Conservation (phyloP, 805 yeast species). For the Priceomyces castillae region DNA sequence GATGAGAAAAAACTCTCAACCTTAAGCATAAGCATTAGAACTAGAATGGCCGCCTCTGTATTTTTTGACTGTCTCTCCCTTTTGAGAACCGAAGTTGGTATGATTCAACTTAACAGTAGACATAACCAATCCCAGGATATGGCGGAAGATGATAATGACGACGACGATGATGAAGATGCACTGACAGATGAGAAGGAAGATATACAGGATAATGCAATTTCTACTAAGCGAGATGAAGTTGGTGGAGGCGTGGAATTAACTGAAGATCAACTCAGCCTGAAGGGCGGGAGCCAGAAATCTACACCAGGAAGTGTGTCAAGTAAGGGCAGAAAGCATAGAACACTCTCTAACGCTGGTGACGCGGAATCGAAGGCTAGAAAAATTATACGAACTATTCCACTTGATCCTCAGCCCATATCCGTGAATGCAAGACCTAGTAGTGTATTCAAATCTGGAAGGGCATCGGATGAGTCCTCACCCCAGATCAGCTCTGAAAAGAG, state of each 20-base stretch:
- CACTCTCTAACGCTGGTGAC: slow-evolving; percentile 53
- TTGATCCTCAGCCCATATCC: slow-evolving; percentile 78
- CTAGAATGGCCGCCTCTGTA: slow-evolving; percentile 89
- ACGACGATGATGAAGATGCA: slow-evolving; percentile 25
- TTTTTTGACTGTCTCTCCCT: slow-evolving; percentile 89
- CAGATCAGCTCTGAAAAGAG: slow-evolving; percentile 10
- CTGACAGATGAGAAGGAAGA: slow-evolving; percentile 26
- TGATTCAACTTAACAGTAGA: slow-evolving; percentile 56
- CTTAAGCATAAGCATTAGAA: slow-evolving; percentile 57
- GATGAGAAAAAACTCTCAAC: slow-evolving; percentile 48
- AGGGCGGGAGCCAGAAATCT: slow-evolving; percentile 24
- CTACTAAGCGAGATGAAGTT: slow-evolving; percentile 20
- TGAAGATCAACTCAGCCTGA: slow-evolving; percentile 7
- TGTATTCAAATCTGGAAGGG: slow-evolving; percentile 30
- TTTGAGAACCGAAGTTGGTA: slow-evolving; percentile 82
- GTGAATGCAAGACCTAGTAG: slow-evolving; percentile 35
- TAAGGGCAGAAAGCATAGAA: slow-evolving; percentile 39
- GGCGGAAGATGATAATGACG: slow-evolving; percentile 24
- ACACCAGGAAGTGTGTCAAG: slow-evolving; percentile 42
- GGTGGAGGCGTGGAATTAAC: slow-evolving; percentile 16
- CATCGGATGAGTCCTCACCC: slow-evolving; percentile 33
- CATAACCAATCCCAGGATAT: slow-evolving; percentile 23
- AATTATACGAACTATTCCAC: slow-evolving; percentile 73
- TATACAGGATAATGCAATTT: slow-evolving; percentile 17
- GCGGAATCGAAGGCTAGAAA: slow-evolving; percentile 73